Evolutionary conservation across 208 protist species (phyloP).

Genomic region (Lotmaria passim): DNA sequence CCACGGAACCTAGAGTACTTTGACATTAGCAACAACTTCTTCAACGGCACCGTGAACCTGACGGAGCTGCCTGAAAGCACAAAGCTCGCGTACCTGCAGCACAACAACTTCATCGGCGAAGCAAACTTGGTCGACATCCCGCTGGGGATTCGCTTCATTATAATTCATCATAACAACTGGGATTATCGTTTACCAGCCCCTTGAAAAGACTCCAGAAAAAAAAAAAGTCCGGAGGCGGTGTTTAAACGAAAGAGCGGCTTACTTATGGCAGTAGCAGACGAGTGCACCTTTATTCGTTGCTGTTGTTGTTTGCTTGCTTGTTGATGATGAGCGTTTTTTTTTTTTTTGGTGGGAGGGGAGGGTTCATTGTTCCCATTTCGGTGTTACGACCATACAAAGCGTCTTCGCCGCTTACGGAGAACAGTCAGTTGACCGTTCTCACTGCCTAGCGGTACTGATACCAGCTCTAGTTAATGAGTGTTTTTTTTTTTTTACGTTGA

Average conservation of each 20-base stretch:
- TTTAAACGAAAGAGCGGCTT: no score
- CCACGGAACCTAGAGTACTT: slow-evolving; percentile 28
- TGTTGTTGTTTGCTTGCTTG: background rate
- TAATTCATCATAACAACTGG: slow-evolving; percentile 64
- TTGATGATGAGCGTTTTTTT: background rate
- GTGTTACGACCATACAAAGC: no score
- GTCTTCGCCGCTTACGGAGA: no score
- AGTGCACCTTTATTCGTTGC: slow-evolving; percentile 2
- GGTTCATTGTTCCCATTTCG: no score
- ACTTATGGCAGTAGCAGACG: no score
- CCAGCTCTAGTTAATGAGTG: no score
- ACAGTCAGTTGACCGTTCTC: no score
- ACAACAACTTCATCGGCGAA: slow-evolving; percentile 50
- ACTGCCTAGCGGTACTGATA: no score
- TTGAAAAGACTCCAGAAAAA: no score
- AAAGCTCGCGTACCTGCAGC: slow-evolving; percentile 40
- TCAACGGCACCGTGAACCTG: slow-evolving; percentile 39
- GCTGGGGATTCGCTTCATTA: slow-evolving; percentile 39
- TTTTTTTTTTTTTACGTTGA: no score
- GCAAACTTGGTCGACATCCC: slow-evolving; percentile 47
- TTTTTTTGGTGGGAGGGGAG: background rate
- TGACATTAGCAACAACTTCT: slow-evolving; percentile 46
- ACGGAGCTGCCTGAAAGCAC: slow-evolving; percentile 44
- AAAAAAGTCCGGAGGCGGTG: background rate
- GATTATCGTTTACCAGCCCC: slow-evolving; percentile 38